Percentiles rank a stretch among this genome's conserved stretches.
Evolutionary conservation across 2,329 filamentous ascomycete species (phyloP).

Genomic region (Zymoseptoria crescenta): DNA sequence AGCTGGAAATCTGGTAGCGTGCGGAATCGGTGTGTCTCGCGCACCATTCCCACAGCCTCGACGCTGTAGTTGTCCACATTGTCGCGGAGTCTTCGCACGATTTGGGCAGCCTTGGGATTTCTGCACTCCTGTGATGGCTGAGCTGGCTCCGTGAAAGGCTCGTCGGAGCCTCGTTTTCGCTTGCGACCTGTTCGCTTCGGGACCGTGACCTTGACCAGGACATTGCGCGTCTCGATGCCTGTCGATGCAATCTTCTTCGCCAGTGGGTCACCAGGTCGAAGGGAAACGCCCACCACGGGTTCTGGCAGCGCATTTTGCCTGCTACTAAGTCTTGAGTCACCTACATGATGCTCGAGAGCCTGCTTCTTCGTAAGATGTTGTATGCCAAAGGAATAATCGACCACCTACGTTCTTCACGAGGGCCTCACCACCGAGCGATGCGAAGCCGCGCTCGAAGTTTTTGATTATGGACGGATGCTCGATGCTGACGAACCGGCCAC

Average conservation of each 20-base stretch:
- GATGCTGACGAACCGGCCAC: slow-evolving; percentile 49
- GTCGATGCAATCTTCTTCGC: slow-evolving; percentile 71
- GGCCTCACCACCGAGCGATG: slow-evolving; percentile 51
- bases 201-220: slow-evolving; percentile 78
- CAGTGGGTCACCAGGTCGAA: slow-evolving; percentile 72
- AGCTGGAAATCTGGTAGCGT: slow-evolving; percentile 75
- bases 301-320: slow-evolving; percentile 27
- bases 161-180: slow-evolving; percentile 68
- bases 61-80: slow-evolving; percentile 21
- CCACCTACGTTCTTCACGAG: slow-evolving; percentile 46
- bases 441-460: slow-evolving; percentile 56
- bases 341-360: slow-evolving; percentile 27
- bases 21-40: slow-evolving; percentile 79
- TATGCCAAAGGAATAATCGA: neutral
- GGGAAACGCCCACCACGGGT: slow-evolving; percentile 56
- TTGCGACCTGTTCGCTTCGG: slow-evolving; percentile 81
- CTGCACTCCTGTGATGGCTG: neutral
- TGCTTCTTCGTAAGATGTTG: slow-evolving; percentile 13
- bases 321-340: slow-evolving; percentile 22
- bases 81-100: slow-evolving; percentile 27
- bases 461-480: slow-evolving; percentile 61
- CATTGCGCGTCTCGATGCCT: slow-evolving; percentile 67
- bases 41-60: slow-evolving; percentile 48
- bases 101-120: slow-evolving; percentile 21
- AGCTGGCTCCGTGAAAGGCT: slow-evolving; percentile 35